Percentiles rank a stretch among this genome's conserved stretches.
These are phyloP conservation scores for Malus orientalis DNA, from an alignment of 306 rosid genomes.

Conservation along the genomic window DNA sequence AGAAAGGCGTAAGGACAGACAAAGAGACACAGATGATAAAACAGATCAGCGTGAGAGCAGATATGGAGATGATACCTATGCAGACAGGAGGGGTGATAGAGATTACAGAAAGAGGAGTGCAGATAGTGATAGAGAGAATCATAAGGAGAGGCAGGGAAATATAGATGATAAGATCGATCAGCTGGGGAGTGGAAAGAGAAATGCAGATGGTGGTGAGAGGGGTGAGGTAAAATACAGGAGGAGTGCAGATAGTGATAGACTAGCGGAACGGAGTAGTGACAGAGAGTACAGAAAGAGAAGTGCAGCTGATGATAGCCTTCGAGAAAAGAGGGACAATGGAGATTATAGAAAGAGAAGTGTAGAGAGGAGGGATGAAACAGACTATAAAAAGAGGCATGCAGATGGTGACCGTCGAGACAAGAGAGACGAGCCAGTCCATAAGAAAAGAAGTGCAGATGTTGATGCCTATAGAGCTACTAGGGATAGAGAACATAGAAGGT, in stretches of 20 bases:
- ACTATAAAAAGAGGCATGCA: slow-evolving; percentile 15
- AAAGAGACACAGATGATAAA: slow-evolving; percentile 25
- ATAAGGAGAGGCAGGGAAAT: slow-evolving; percentile 11
- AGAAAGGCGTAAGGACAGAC: slow-evolving; percentile 34
- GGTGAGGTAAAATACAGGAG: slow-evolving; percentile 21
- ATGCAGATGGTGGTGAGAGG: slow-evolving; percentile 1
- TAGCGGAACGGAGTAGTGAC: slow-evolving; percentile 12
- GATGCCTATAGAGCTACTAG: slow-evolving; percentile 23
- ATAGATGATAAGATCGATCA: neutral
- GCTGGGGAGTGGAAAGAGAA: slow-evolving; percentile 1
- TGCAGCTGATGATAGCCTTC: slow-evolving; percentile 23
- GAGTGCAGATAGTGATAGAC: slow-evolving; percentile 22
- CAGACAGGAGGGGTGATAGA: slow-evolving; percentile 13
- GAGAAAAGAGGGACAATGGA: slow-evolving; percentile 23
- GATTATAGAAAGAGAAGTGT: slow-evolving; percentile 35
- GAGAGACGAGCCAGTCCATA: slow-evolving; percentile 30
- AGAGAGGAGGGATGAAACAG: slow-evolving; percentile 39
- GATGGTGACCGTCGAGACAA: slow-evolving; percentile 25
- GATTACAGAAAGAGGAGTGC: slow-evolving; percentile 29
- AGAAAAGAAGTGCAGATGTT: slow-evolving; percentile 35
- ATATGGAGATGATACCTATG: neutral
- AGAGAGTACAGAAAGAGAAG: slow-evolving; percentile 34
- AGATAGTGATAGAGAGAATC: slow-evolving; percentile 18
- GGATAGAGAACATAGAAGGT: slow-evolving; percentile 43
- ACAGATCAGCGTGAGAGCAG: neutral